Base-by-base conservation (phyloP, 2,329 filamentous ascomycete genomes). In the Dactylonectria estremocensis region DNA sequence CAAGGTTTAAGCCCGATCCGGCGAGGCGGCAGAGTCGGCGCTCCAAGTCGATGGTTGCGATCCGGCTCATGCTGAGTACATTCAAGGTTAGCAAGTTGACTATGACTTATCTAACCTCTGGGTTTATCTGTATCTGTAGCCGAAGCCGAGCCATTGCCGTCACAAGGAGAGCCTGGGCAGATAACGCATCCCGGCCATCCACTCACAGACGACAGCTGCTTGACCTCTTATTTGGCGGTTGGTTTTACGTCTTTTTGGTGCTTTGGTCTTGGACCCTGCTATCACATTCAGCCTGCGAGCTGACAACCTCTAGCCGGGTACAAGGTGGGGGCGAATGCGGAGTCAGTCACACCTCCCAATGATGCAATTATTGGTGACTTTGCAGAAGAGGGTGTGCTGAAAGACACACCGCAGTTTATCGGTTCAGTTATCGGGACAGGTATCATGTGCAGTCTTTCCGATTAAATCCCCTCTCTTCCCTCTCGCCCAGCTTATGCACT, bases 301-400 rank as follows among this genome's bases (percentile, higher is more conserved):
- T 53, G 50, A 53, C 50, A 53, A n/a, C 50, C 28, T 53, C 31
- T 18, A 31, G 49, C 18, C 28, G 35, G 33, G 49, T 5, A 28
- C 24, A n/a, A 16, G n/a, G 31, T 33, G 40, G 46, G 55, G 33
- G 37, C 24, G 16, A 24, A 35, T 31, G 46, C 50, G 54, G 28
- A 50, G 48, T 22, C 40, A n/a, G 40, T 37, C 56, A 65, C 56
- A 55, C 55, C 58, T 46, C 20, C 7, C 55, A 53, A 64, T 53
- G 61, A 64, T 54, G 49, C 24, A 33, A 52, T 18, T 18, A 11
- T 43, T 60, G 46, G 24, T 13, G 33, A 54, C 48, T 48, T 60
- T 46, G 40, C 49, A 40, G 33, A 59, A 60, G 62, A 40, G 61
- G 35, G 55, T 22, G 37, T 52, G 53, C 43, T 33, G 45, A 18